Conservation (phyloP, 2,329 filamentous ascomycete species). For the Lithohypha guttulata region DNA sequence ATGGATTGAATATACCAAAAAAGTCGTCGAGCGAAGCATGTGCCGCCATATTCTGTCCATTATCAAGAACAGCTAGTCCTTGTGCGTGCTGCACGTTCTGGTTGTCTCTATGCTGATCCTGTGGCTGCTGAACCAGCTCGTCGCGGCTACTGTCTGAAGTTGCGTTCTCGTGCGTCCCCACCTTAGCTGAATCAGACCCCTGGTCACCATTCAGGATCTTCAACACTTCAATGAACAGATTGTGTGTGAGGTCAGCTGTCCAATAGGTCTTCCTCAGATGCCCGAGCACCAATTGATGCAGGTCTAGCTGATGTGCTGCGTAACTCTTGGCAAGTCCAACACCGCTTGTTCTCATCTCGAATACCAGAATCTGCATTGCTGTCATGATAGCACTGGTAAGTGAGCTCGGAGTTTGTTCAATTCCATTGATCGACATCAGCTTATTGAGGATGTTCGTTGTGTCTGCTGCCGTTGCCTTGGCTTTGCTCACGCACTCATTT, state of each 20-base stretch:
- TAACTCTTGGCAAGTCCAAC: constrained; percentile 12
- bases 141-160: too few relatives aligned
- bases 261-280: constrained; percentile 16
- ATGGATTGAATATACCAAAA: constrained; percentile 71
- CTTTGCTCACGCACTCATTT: constrained; percentile 18
- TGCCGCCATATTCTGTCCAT: constrained; percentile 10
- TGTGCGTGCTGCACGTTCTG: too few relatives aligned
- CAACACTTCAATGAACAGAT: constrained; percentile 12
- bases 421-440: constrained; percentile 14
- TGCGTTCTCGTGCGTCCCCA: too few relatives aligned
- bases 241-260: constrained; percentile 15
- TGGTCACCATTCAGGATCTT: constrained; percentile 11
- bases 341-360: constrained; percentile 10
- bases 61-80: background rate
- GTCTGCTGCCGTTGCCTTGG: constrained; percentile 22
- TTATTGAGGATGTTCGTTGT: constrained; percentile 24
- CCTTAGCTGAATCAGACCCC: too few relatives aligned
- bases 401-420: constrained; percentile 10
- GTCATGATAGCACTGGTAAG: constrained; percentile 11
- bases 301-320: constrained; percentile 14
- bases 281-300: constrained; percentile 12
- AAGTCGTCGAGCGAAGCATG: constrained; percentile 62
- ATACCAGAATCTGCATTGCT: constrained; percentile 15
- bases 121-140: background rate
- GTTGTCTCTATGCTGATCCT: background rate